phyloP scores from a whole-genome alignment of 768 basidiomycete genomes.

The Cystoderma amianthinum region DNA sequence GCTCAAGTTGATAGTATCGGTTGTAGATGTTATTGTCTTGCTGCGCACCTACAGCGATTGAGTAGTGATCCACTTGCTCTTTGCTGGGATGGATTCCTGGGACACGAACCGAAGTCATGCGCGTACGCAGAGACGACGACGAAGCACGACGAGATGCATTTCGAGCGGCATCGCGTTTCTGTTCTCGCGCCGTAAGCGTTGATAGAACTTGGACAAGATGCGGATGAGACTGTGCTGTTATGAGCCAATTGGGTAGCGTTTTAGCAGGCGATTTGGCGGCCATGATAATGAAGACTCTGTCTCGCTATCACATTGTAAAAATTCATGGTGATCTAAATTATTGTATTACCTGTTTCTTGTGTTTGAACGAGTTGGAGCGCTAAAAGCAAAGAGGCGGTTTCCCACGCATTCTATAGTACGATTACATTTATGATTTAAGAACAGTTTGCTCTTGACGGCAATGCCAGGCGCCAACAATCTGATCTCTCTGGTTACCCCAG shows the following conservation, averaged over 20 bases:
- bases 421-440: too few species aligned
- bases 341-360: background rate
- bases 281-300: background rate
- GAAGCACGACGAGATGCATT: slow-evolving; percentile 5
- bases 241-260: slow-evolving; percentile 24
- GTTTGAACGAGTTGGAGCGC: background rate
- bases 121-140: background rate
- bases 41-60: slow-evolving; percentile 40
- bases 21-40: slow-evolving; percentile 42
- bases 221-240: slow-evolving; percentile 9
- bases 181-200: slow-evolving; percentile 22
- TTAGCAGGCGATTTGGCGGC: slow-evolving; percentile 6
- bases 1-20: slow-evolving; percentile 68
- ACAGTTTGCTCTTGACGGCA: slow-evolving; percentile 6
- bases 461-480: slow-evolving; percentile 18
- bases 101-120: background rate
- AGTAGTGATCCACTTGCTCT: slow-evolving; percentile 38
- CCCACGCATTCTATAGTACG: too few species aligned
- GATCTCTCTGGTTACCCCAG: slow-evolving; percentile 31
- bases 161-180: slow-evolving; percentile 19
- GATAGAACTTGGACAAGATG: slow-evolving; percentile 23
- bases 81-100: background rate
- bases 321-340: background rate
- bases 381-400: slow-evolving; percentile 2
- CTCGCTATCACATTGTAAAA: background rate